These are phyloP conservation scores for Pleurotus citrinopileatus DNA, from an alignment of 768 basidiomycete species.

Conservation along the genomic window DNA sequence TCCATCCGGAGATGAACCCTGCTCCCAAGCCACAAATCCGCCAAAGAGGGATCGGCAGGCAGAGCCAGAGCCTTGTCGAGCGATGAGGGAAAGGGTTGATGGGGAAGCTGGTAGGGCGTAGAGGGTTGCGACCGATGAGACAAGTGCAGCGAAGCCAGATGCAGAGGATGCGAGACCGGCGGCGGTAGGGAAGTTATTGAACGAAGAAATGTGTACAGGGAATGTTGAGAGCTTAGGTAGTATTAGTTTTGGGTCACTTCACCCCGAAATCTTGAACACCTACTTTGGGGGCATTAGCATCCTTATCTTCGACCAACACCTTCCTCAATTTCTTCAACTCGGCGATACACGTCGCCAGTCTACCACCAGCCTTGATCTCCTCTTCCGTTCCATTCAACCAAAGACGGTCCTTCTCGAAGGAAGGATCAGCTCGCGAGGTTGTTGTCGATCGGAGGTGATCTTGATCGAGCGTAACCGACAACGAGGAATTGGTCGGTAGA, in stretches of 20 bases:
- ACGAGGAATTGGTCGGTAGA: constrained; percentile 91
- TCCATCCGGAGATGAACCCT: constrained; percentile 65
- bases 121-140: constrained; percentile 82
- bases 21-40: constrained; percentile 95
- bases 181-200: constrained; percentile 99
- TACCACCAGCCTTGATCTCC: constrained; percentile 76
- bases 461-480: constrained; percentile 97
- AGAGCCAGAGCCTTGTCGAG: constrained; percentile 96
- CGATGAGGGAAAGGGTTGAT: constrained; percentile 86
- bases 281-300: constrained; percentile 67
- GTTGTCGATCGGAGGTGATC: constrained; percentile 95
- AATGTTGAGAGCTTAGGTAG: constrained; percentile 58
- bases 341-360: constrained; percentile 79
- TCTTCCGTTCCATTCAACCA: constrained; percentile 97
- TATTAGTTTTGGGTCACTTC: neutral
- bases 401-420: constrained; percentile 72
- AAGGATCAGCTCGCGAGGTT: constrained; percentile 79
- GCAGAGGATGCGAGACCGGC: constrained; percentile 98
- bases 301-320: constrained; percentile 66
- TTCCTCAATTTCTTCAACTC: constrained; percentile 83
- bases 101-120: constrained; percentile 78
- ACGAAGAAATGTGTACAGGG: constrained; percentile 85
- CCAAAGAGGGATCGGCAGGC: constrained; percentile 98
- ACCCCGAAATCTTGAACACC: constrained; percentile 11
- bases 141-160: constrained; percentile 94